A percentile compares a stretch with the other conserved stretches of the same genome.
Conservation (phyloP, 2,329 filamentous ascomycete species). For the Colletotrichum aenigma region DNA sequence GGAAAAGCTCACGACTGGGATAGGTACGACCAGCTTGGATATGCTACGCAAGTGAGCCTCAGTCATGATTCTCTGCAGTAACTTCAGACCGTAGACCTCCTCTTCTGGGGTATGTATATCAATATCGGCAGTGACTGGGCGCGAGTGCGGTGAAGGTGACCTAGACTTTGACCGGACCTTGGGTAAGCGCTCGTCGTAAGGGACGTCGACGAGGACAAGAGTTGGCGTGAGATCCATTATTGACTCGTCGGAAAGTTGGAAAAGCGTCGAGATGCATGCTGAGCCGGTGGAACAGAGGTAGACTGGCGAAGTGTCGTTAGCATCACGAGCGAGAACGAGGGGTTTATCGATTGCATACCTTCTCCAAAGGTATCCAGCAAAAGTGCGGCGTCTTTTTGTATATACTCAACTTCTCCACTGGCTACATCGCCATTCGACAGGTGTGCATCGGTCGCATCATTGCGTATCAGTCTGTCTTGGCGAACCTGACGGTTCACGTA, state of each 20-base stretch:
- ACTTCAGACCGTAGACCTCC: conserved; percentile 58
- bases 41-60: conserved; percentile 61
- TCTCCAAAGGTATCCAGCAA: conserved; percentile 60
- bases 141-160: conserved; percentile 50
- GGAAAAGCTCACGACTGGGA: conserved; percentile 55
- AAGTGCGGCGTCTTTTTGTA: conserved; percentile 51
- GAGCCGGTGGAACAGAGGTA: conserved; percentile 58
- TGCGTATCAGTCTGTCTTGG: conserved; percentile 47
- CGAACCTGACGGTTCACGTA: conserved; percentile 62
- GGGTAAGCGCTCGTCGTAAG: conserved; percentile 51
- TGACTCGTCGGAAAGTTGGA: conserved; percentile 56
- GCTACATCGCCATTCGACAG: conserved; percentile 24
- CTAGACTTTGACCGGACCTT: conserved; percentile 38
- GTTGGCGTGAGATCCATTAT: conserved; percentile 59
- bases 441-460: conserved; percentile 24
- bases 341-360: conserved; percentile 43
- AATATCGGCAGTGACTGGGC: conserved; percentile 33
- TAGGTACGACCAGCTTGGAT: conserved; percentile 60
- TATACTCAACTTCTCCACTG: conserved; percentile 41
- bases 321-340: background rate
- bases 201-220: conserved; percentile 61
- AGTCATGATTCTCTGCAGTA: conserved; percentile 62
- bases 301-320: conserved; percentile 39
- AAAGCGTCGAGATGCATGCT: conserved; percentile 57
- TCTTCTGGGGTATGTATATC: conserved; percentile 49